Evolutionary conservation across 306 rosid species (phyloP).

Genomic region (Castanopsis chinensis): DNA sequence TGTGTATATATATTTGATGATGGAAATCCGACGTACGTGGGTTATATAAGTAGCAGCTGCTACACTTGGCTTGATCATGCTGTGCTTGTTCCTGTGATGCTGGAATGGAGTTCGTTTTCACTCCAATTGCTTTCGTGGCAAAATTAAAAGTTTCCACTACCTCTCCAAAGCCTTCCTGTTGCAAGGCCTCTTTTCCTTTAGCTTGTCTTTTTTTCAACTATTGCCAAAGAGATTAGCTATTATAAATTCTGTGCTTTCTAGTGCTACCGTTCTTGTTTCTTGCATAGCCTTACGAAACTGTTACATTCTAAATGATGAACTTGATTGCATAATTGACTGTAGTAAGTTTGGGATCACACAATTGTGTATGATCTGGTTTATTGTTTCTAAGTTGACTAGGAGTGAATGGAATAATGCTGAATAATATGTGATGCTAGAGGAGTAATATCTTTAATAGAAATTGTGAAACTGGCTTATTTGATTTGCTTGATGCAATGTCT

Average conservation of each 20-base stretch:
- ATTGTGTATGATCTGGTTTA: neutral
- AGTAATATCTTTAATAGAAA: neutral
- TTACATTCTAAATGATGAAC: neutral
- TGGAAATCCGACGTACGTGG: conserved; percentile 12
- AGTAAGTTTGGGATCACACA: neutral
- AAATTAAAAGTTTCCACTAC: conserved; percentile 3
- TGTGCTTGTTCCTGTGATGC: conserved; percentile 14
- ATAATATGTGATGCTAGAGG: neutral
- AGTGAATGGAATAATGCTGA: neutral
- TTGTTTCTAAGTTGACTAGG: neutral
- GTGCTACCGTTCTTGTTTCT: neutral
- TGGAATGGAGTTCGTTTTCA: conserved; percentile 7
- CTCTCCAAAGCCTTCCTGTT: conserved; percentile 11
- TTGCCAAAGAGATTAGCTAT: conserved; percentile 13
- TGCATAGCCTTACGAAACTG: neutral
- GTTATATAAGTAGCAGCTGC: conserved; percentile 13
- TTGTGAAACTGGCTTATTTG: neutral
- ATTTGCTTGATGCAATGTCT: neutral
- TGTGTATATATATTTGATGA: conserved; percentile 13
- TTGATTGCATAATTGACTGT: neutral
- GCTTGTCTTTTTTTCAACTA: neutral
- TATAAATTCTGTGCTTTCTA: neutral
- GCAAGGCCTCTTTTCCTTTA: conserved; percentile 14
- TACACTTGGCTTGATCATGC: conserved; percentile 19
- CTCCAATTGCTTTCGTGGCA: conserved; percentile 11